Evolutionary conservation across 208 protist species (phyloP).

Genomic region (Phytomonas serpens): DNA sequence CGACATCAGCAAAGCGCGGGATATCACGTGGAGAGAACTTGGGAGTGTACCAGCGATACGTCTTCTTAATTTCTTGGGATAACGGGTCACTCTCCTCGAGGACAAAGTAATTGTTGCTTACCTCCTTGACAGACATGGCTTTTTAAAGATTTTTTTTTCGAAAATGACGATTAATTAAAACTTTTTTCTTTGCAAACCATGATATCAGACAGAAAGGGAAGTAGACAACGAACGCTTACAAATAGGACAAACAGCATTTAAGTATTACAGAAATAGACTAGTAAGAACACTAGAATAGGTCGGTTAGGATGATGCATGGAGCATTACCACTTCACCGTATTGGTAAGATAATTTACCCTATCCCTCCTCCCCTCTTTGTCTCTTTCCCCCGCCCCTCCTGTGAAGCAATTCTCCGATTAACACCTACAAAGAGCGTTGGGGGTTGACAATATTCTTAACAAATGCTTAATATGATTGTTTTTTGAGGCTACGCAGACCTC

Average conservation of each 20-base stretch:
- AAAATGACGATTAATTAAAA: not conserved
- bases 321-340: not conserved
- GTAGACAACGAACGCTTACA: not conserved
- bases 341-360: not conserved
- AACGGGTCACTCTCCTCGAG: conserved; percentile 37
- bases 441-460: not conserved
- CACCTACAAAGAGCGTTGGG: not conserved
- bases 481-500: not conserved
- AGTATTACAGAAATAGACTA: not conserved
- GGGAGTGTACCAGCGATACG: conserved; percentile 84
- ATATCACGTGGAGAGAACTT: conserved; percentile 85
- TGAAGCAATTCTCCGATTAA: not conserved
- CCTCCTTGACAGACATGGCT: conserved; percentile 39
- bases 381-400: too few species aligned
- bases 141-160: not conserved
- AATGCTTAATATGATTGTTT: not conserved
- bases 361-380: too few species aligned
- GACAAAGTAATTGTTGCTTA: conserved; percentile 35
- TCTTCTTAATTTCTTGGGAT: conserved; percentile 33
- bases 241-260: not conserved
- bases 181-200: not conserved
- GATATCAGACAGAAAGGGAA: not conserved
- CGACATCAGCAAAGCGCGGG: conserved; percentile 84
- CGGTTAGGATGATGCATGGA: not conserved
- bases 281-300: not conserved